phyloP scores from a whole-genome alignment of 2,329 filamentous ascomycete genomes.

The Trichoderma pleuroti region DNA sequence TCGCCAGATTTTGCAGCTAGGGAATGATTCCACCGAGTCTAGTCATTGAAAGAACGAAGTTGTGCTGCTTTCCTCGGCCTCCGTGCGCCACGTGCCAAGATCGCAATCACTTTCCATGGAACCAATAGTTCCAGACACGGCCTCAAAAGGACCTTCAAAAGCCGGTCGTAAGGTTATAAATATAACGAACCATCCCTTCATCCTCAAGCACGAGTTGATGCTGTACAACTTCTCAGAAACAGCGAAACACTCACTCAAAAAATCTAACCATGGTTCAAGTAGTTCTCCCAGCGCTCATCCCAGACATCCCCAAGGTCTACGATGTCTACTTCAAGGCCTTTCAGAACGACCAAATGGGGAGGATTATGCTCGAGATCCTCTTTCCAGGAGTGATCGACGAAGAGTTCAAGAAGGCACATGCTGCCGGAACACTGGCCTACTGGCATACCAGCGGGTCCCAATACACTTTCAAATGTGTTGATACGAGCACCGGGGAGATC shows the following conservation, averaged over 20 bases:
- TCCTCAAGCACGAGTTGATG: background rate
- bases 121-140: background rate
- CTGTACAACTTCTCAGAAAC: background rate
- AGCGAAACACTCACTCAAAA: background rate
- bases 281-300: slow-evolving; percentile 44
- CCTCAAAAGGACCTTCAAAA: background rate
- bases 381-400: slow-evolving; percentile 37
- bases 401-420: slow-evolving; percentile 43
- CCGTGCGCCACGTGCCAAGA: background rate
- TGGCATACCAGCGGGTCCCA: slow-evolving; percentile 39
- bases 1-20: background rate
- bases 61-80: background rate
- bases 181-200: background rate
- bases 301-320: slow-evolving; percentile 45
- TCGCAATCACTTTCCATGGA: background rate
- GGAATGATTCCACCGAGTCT: background rate
- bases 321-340: slow-evolving; percentile 47
- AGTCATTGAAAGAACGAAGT: background rate
- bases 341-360: slow-evolving; percentile 36
- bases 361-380: slow-evolving; percentile 40
- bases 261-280: slow-evolving; percentile 36
- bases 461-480: slow-evolving; percentile 47
- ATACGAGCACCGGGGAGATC: slow-evolving; percentile 41
- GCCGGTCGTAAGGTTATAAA: background rate
- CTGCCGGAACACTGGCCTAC: slow-evolving; percentile 39